Conservation (phyloP, 306 rosid genomes). For the Medicago arabica region DNA sequence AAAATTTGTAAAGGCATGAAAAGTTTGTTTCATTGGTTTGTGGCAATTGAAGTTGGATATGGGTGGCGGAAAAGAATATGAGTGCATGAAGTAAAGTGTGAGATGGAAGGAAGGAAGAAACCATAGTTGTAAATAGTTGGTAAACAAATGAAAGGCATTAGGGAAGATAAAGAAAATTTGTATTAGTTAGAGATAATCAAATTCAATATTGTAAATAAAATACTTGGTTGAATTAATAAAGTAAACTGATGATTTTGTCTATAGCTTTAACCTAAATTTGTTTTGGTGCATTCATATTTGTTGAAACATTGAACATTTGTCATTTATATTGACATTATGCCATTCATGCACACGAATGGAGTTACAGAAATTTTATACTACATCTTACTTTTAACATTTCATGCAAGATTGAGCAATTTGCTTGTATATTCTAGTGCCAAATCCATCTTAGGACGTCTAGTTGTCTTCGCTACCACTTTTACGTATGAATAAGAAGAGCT, state of each 20-base stretch:
- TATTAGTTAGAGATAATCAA: neutral
- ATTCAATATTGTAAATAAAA: constrained; percentile 20
- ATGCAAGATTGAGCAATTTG: constrained; percentile 33
- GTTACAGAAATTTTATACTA: constrained; percentile 16
- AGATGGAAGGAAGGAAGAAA: constrained; percentile 30
- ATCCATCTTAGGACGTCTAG: constrained; percentile 44
- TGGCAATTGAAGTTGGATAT: constrained; percentile 39
- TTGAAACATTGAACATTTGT: neutral
- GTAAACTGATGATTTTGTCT: constrained; percentile 24
- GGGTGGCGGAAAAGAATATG: constrained; percentile 38
- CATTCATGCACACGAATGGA: constrained; percentile 10
- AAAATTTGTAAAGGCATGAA: constrained; percentile 27
- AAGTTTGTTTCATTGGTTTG: constrained; percentile 45
- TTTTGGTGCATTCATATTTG: neutral
- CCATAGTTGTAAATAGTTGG: constrained; percentile 48
- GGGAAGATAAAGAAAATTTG: constrained; percentile 3
- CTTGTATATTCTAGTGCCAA: constrained; percentile 21
- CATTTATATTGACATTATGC: neutral
- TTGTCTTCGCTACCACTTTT: constrained; percentile 31
- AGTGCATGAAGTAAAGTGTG: constrained; percentile 36
- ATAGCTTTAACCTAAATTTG: constrained; percentile 12
- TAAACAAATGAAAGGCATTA: constrained; percentile 4
- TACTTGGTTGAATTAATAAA: constrained; percentile 9
- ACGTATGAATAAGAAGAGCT: neutral
- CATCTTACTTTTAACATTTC: constrained; percentile 22